These are phyloP conservation scores for Lactifluus echinatus DNA, from an alignment of 768 basidiomycete genomes.

Conservation along the genomic window DNA sequence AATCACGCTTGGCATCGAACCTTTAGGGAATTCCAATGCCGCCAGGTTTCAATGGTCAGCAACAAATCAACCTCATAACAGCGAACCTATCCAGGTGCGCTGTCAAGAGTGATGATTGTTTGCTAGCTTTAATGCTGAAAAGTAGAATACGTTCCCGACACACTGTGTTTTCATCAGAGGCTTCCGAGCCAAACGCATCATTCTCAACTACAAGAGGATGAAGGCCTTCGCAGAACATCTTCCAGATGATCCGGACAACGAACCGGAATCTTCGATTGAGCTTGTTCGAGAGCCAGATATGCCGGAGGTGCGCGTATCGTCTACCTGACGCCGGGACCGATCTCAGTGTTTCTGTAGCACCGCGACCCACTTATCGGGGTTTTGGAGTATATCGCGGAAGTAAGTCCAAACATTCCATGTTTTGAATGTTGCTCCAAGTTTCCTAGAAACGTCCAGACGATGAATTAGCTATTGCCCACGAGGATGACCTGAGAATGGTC, in stretches of 20 bases:
- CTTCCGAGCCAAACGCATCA: conserved; percentile 15
- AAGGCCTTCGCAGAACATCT: not conserved
- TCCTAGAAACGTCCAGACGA: conserved; percentile 4
- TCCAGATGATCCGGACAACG: conserved; percentile 6
- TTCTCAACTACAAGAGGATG: conserved; percentile 4
- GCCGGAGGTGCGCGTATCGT: not conserved
- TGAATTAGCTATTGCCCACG: conserved; percentile 18
- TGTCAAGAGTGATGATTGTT: not conserved
- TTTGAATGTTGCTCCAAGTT: not conserved
- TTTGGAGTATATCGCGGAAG: conserved; percentile 10
- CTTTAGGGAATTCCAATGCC: not conserved
- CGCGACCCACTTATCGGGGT: conserved; percentile 15
- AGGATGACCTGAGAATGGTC: conserved; percentile 10
- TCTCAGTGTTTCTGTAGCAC: not conserved
- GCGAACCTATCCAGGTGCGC: not conserved
- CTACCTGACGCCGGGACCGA: too few species aligned
- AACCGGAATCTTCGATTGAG: conserved; percentile 7
- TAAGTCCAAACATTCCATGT: not conserved
- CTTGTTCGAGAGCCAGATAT: conserved; percentile 6
- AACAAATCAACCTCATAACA: conserved; percentile 5
- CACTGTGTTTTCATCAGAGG: conserved; percentile 19
- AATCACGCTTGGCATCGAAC: not conserved
- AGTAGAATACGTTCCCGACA: not conserved
- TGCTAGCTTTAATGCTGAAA: not conserved
- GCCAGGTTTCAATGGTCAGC: conserved; percentile 3